phyloP scores from a whole-genome alignment of 2,329 filamentous ascomycete genomes.

The Fusarium musae region DNA sequence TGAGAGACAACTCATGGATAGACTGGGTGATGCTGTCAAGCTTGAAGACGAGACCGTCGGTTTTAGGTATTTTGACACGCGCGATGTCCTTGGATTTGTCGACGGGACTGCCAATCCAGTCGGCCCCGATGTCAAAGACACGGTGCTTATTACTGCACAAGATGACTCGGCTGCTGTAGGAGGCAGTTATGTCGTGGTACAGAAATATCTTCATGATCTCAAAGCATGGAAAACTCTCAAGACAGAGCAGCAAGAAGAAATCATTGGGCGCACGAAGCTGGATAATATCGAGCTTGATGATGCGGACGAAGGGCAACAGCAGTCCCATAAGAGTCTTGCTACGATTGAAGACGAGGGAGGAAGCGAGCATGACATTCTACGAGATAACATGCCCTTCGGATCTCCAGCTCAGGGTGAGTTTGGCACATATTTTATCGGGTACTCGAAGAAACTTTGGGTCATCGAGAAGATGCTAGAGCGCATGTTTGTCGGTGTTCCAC shows the following conservation, averaged over 20 bases:
- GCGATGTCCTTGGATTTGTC: conserved; percentile 69
- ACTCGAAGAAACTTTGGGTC: conserved; percentile 64
- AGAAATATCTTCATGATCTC: conserved; percentile 68
- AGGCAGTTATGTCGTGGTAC: conserved; percentile 68
- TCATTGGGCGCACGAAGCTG: conserved; percentile 67
- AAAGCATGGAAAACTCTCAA: conserved; percentile 57
- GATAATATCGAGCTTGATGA: conserved; percentile 69
- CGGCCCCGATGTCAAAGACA: conserved; percentile 54
- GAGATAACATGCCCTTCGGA: conserved; percentile 72
- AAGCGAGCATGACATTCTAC: conserved; percentile 62
- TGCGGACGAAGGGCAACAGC: conserved; percentile 57
- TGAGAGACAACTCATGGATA: conserved; percentile 63
- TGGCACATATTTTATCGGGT: conserved; percentile 69
- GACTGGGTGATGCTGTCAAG: conserved; percentile 58
- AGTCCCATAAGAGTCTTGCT: conserved; percentile 66
- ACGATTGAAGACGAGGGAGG: conserved; percentile 64
- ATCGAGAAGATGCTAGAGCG: conserved; percentile 67
- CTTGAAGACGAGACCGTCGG: conserved; percentile 65
- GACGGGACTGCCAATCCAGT: conserved; percentile 70
- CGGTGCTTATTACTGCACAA: conserved; percentile 57
- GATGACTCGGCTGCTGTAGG: conserved; percentile 53
- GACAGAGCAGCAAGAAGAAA: conserved; percentile 63
- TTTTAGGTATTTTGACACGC: conserved; percentile 69
- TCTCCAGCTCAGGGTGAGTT: conserved; percentile 61
- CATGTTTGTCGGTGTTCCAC: conserved; percentile 67